These are phyloP conservation scores for Colletotrichum brevisporum DNA, from an alignment of 2,329 filamentous ascomycete species.

Conservation along the genomic window DNA sequence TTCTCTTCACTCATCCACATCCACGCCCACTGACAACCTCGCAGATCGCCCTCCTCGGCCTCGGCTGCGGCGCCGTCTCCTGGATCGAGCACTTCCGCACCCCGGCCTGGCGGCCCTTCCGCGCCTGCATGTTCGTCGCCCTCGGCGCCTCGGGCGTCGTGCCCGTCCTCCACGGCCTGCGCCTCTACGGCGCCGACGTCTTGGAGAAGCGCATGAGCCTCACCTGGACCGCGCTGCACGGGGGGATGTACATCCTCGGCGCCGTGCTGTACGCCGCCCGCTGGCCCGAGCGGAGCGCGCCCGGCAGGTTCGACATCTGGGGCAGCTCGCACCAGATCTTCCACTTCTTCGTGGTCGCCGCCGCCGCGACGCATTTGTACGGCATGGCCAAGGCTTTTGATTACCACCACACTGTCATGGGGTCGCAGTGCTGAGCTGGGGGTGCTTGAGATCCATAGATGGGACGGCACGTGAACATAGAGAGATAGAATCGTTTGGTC, in stretches of 20 bases:
- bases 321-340: constrained; percentile 97
- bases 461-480: not conserved
- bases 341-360: constrained; percentile 88
- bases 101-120: constrained; percentile 85
- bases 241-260: constrained; percentile 86
- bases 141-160: constrained; percentile 88
- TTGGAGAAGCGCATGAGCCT: constrained; percentile 84
- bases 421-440: constrained; percentile 60
- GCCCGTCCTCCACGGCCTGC: constrained; percentile 83
- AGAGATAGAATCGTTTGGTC: constrained; percentile 19
- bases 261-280: constrained; percentile 89
- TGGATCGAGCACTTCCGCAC: constrained; percentile 88
- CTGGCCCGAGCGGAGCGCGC: constrained; percentile 84
- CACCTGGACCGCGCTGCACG: constrained; percentile 84
- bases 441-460: not conserved
- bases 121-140: constrained; percentile 89
- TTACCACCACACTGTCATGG: constrained; percentile 78
- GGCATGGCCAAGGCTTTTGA: constrained; percentile 90
- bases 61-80: constrained; percentile 83
- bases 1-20: no score
- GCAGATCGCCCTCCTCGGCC: constrained; percentile 83
- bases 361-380: constrained; percentile 84
- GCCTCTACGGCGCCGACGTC: constrained; percentile 74
- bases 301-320: constrained; percentile 89
- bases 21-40: constrained; percentile 37